Evolutionary conservation across 2,329 filamentous ascomycete species (phyloP).

Genomic region (Gnomoniopsis sp.): DNA sequence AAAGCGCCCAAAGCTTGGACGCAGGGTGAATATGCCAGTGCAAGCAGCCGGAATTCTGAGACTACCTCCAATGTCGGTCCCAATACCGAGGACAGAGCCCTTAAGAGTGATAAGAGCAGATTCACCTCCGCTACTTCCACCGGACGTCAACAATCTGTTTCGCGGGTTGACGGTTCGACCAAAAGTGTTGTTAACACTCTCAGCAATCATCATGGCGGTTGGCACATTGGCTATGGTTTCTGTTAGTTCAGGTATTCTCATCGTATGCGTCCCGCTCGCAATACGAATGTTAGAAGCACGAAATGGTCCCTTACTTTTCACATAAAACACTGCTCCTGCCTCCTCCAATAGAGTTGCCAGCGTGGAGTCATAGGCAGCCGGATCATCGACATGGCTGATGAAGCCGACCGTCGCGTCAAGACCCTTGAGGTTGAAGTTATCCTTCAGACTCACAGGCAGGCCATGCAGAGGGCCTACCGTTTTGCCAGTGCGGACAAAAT

Average conservation of each 20-base stretch:
- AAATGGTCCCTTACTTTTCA: slow-evolving; percentile 45
- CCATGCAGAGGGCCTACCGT: slow-evolving; percentile 62
- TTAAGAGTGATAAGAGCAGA: slow-evolving; percentile 57
- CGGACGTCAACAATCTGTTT: slow-evolving; percentile 57
- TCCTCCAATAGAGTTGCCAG: slow-evolving; percentile 39
- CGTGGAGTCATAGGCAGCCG: slow-evolving; percentile 41
- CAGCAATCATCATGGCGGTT: slow-evolving; percentile 65
- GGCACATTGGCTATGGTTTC: slow-evolving; percentile 41
- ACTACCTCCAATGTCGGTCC: slow-evolving; percentile 61
- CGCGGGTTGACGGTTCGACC: slow-evolving; percentile 61
- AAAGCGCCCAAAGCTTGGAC: slow-evolving; percentile 57
- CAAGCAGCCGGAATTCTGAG: slow-evolving; percentile 53
- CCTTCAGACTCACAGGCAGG: slow-evolving; percentile 65
- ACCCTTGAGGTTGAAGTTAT: slow-evolving; percentile 63
- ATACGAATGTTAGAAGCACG: too few relatives aligned
- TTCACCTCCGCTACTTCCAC: slow-evolving; percentile 67
- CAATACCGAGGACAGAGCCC: slow-evolving; percentile 59
- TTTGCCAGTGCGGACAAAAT: slow-evolving; percentile 43
- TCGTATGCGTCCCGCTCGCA: too few relatives aligned
- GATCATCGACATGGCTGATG: slow-evolving; percentile 56
- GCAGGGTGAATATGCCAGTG: slow-evolving; percentile 54
- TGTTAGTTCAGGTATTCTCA: too few relatives aligned
- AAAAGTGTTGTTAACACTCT: slow-evolving; percentile 63
- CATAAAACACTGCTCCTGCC: slow-evolving; percentile 52
- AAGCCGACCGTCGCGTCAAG: slow-evolving; percentile 64